Conservation (phyloP, 106 monocot species). For the Triglochin maritima region DNA sequence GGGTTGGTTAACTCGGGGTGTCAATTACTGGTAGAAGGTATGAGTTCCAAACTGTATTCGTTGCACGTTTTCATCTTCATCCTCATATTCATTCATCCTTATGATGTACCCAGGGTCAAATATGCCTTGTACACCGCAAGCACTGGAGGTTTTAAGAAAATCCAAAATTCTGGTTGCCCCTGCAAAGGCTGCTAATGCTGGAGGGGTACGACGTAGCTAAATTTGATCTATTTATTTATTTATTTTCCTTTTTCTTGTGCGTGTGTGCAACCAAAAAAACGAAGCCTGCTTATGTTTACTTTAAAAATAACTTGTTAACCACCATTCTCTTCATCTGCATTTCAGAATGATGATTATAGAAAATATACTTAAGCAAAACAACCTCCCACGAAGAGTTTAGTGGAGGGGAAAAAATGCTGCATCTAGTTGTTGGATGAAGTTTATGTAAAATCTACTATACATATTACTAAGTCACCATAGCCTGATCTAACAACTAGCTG, state of each 20-base stretch:
- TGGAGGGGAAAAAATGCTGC: no score
- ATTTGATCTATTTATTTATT: no score
- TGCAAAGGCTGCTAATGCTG: slow-evolving; percentile 84
- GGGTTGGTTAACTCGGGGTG: slow-evolving; percentile 79
- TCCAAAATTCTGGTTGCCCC: slow-evolving; percentile 86
- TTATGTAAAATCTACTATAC: no score
- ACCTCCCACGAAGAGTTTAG: no score
- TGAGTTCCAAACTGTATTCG: background rate
- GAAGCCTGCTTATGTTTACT: background rate
- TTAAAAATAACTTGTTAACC: background rate
- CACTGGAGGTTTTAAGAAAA: slow-evolving; percentile 83
- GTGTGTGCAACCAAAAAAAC: background rate
- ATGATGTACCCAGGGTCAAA: slow-evolving; percentile 51
- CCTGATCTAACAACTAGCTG: no score
- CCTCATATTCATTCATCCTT: no score
- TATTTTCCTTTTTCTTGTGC: background rate
- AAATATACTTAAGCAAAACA: no score
- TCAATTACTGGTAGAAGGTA: slow-evolving; percentile 86
- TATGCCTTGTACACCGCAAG: slow-evolving; percentile 95
- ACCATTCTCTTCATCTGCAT: background rate
- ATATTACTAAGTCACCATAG: no score
- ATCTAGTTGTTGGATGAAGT: no score
- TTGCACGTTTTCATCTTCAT: background rate
- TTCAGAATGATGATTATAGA: background rate
- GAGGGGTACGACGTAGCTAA: slow-evolving; percentile 57